These are phyloP conservation scores for Coemansia sp. DNA, from an alignment of 192 early-diverging fungal genomes.

Conservation along the genomic window DNA sequence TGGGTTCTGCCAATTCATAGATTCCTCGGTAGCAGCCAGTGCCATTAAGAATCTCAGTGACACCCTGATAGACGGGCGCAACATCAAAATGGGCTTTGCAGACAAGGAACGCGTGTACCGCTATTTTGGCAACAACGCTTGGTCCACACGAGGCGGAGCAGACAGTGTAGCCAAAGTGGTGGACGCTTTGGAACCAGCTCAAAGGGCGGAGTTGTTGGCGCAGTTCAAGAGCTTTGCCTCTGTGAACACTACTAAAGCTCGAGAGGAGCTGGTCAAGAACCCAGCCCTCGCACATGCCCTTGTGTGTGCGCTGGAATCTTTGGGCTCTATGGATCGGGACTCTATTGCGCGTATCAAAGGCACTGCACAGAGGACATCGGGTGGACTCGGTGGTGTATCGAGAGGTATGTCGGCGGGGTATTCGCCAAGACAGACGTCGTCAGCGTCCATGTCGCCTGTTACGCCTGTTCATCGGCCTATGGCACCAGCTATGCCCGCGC, in stretches of 20 bases:
- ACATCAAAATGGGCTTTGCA: constrained; percentile 90
- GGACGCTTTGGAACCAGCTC: constrained; percentile 4
- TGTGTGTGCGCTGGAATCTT: constrained; percentile 14
- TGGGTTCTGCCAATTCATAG: constrained; percentile 92
- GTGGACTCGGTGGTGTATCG: background rate
- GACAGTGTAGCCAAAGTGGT: constrained; percentile 14
- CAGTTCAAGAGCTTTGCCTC: constrained; percentile 37
- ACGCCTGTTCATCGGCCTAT: background rate
- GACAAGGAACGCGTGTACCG: constrained; percentile 52
- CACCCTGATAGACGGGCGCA: constrained; percentile 84
- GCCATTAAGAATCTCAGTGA: constrained; percentile 92
- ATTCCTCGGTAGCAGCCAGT: constrained; percentile 88
- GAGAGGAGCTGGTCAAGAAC: constrained; percentile 32
- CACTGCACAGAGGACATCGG: background rate
- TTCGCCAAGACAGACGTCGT: background rate
- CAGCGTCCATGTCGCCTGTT: background rate
- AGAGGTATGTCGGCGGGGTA: background rate
- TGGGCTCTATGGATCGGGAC: constrained; percentile 9
- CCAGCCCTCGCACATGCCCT: constrained; percentile 34
- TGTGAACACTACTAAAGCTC: constrained; percentile 22
- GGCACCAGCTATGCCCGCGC: background rate
- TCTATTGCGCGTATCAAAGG: constrained; percentile 11
- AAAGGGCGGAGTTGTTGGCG: constrained; percentile 19
- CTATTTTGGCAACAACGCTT: constrained; percentile 22
- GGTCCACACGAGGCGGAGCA: constrained; percentile 13